A percentile compares a stretch with the other conserved stretches of the same genome.
Conservation (phyloP, 2,329 filamentous ascomycete species). For the Diaporthe ampelina region DNA sequence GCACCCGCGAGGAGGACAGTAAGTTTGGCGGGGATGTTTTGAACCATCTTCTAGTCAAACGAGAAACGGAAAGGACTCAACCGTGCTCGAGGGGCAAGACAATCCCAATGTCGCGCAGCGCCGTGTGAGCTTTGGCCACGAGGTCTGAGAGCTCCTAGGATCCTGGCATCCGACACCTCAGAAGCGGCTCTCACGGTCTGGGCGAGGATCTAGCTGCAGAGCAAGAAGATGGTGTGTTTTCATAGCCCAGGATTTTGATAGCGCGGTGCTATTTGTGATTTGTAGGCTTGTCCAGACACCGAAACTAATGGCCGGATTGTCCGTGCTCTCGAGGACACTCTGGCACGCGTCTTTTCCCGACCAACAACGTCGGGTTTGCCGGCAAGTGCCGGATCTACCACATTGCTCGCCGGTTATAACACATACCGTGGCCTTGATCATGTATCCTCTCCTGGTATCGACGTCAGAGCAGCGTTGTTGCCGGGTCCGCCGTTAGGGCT, state of each 20-base stretch:
- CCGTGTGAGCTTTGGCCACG: conserved; percentile 22
- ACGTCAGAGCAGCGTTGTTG: neutral
- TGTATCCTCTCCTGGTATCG: neutral
- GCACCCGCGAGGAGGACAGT: neutral
- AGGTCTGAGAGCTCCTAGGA: conserved; percentile 12
- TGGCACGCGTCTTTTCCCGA: neutral
- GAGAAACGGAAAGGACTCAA: neutral
- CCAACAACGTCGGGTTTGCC: neutral
- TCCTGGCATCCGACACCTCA: neutral
- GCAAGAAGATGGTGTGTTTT: neutral
- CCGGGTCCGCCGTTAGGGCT: neutral
- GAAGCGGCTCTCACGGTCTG: neutral
- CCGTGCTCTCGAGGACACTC: conserved; percentile 1
- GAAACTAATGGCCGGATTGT: neutral
- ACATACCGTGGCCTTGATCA: neutral
- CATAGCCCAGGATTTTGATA: neutral
- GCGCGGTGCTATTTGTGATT: neutral
- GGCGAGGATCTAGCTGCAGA: neutral
- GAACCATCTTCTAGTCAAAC: neutral
- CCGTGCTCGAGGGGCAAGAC: neutral
- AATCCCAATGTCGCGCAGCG: neutral
- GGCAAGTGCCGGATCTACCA: neutral
- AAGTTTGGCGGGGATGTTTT: neutral
- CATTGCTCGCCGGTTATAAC: neutral
- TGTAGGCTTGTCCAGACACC: neutral